Base-by-base conservation (phyloP, 768 basidiomycete genomes). In the Lactifluus volemus region DNA sequence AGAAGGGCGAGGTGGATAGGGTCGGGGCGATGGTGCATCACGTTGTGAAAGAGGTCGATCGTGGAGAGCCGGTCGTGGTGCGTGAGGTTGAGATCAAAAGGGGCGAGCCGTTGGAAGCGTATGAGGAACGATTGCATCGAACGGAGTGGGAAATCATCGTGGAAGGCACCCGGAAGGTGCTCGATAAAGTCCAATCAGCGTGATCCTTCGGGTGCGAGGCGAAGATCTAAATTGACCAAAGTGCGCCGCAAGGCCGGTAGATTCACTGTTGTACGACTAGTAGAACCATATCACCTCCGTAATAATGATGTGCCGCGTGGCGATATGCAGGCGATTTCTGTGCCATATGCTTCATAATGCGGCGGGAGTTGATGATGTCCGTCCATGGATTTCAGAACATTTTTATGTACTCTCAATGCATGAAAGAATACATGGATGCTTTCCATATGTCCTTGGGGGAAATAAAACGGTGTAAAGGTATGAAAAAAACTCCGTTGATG, bases 11-110 rank as follows among this genome's bases (percentile, higher is more conserved):
- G 70, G 86, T 95, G 50, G 76, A 77, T 36, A 78, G 80, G 59
- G 84, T 88, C 0, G 95, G 97, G 0, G 85, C 82, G 1, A 98
- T 98, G 96, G 86, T 98, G 0, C 97, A 99, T 73, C 81, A 86
- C 29, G 97, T 98, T 14, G 84, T 98, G 39, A 86, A 84, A 65
- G 90, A 95, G 69, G 94, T 99, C 32, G 97, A 99, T 73, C 83
- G 85, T 7, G 97, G 97, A 0, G 85, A 91, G 67, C 93, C 96
- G 0, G 67, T 99, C 42, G 72, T 98, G 30, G 88, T 95, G 50
- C 76, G 83, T 60, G 84, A 93, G 70, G 82, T 98, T 2, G 80
- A 81, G 65, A 84, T 95, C 55, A 73, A 75, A 64, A 73, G 83
- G 59, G 92, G 82, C 6, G 95, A 98, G 65, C 71, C 81, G 5